A percentile compares a stretch with the other conserved stretches of the same genome.
Conservation (phyloP, 1,139 yeast species). For the Kurtzmaniella quercitrusa region DNA sequence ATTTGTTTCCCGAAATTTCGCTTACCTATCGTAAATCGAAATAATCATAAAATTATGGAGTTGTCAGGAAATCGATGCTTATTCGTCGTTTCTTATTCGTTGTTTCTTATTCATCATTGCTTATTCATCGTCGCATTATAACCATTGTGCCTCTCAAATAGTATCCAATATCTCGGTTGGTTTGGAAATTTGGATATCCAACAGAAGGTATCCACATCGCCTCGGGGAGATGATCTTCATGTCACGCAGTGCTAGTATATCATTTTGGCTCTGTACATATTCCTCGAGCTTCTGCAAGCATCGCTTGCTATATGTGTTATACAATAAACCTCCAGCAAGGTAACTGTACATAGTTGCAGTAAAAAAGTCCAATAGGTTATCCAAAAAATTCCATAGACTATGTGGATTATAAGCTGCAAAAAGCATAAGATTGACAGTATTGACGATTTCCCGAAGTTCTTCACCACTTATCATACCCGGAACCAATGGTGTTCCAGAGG, state of each 20-base stretch:
- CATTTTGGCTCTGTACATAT: constrained; percentile 42
- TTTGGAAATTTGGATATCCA: constrained; percentile 23
- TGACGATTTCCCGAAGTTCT: constrained; percentile 41
- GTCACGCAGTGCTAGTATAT: constrained; percentile 12
- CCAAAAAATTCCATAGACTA: constrained; percentile 31
- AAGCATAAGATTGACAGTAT: constrained; percentile 42
- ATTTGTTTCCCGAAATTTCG: too few relatives aligned
- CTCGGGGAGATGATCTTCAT: constrained; percentile 51
- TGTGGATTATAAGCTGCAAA: constrained; percentile 38
- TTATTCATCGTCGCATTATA: too few relatives aligned
- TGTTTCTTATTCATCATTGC: too few relatives aligned
- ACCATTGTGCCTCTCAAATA: too few relatives aligned
- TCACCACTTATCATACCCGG: constrained; percentile 28
- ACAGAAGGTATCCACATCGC: constrained; percentile 58
- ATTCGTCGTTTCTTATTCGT: too few relatives aligned
- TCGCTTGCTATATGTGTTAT: constrained; percentile 23
- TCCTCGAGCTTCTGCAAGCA: constrained; percentile 38
- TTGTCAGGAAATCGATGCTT: too few relatives aligned
- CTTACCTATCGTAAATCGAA: too few relatives aligned
- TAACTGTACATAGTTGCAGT: constrained; percentile 34
- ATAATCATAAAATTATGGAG: too few relatives aligned
- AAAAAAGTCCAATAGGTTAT: constrained; percentile 42
- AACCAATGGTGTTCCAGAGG: constrained; percentile 55
- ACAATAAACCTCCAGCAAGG: constrained; percentile 15
- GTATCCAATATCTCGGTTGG: constrained; percentile 5